Percentiles rank a stretch among this genome's conserved stretches.
Evolutionary conservation across 139 green algal species (phyloP).

Genomic region (Volvox africanus): DNA sequence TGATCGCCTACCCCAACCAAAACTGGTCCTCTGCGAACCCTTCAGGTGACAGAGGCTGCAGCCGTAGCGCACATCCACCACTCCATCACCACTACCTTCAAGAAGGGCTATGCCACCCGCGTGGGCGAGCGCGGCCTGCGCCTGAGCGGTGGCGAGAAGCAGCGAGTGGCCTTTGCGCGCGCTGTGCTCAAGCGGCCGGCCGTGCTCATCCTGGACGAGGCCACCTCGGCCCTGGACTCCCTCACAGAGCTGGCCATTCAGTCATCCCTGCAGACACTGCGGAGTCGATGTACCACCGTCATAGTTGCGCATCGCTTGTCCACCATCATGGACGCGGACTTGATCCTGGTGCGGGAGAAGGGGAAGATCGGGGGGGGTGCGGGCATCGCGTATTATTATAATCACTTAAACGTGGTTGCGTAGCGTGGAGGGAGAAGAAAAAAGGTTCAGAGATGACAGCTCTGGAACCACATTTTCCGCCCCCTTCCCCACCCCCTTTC

Average conservation of each 20-base stretch:
- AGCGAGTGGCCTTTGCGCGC: constrained; percentile 73
- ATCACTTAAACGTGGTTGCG: too few relatives aligned
- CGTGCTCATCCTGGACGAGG: constrained; percentile 76
- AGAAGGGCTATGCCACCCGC: constrained; percentile 70
- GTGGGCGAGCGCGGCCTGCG: constrained; percentile 87
- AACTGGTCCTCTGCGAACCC: neutral
- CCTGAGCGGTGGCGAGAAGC: constrained; percentile 75
- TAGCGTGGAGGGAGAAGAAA: neutral
- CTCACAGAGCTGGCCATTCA: constrained; percentile 76
- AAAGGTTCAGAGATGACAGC: neutral
- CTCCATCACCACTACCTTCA: constrained; percentile 67
- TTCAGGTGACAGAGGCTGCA: constrained; percentile 75
- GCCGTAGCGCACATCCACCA: constrained; percentile 80
- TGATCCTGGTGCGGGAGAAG: constrained; percentile 75
- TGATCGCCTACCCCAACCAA: too few relatives aligned
- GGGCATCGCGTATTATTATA: too few relatives aligned
- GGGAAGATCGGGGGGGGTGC: neutral
- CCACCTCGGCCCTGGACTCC: constrained; percentile 71
- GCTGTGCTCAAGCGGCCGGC: constrained; percentile 65
- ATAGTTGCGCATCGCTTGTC: constrained; percentile 92
- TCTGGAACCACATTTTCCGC: neutral
- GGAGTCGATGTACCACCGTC: constrained; percentile 74
- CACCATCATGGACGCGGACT: constrained; percentile 88
- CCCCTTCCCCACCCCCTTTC: neutral
- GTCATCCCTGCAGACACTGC: constrained; percentile 57